phyloP scores from a whole-genome alignment of 371 early-diverging fungal genomes.

The Sanchytrium tribonematis region DNA sequence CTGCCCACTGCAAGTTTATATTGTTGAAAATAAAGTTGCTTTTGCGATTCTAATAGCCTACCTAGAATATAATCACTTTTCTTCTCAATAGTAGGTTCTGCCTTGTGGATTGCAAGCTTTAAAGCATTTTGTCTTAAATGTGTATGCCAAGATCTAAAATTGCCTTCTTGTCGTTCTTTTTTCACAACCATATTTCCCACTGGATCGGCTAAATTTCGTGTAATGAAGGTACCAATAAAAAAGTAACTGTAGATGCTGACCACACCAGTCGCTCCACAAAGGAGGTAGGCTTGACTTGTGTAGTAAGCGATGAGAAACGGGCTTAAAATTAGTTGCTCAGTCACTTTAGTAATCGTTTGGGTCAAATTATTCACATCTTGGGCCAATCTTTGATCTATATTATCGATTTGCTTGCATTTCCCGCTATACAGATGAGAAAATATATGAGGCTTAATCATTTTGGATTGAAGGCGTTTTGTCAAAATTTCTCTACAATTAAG shows the following conservation, averaged over 20 bases:
- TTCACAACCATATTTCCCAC: conserved; percentile 38
- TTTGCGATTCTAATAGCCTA: conserved; percentile 23
- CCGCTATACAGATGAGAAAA: no score
- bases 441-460: no score
- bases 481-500: no score
- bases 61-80: conserved; percentile 24
- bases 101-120: conserved; percentile 42
- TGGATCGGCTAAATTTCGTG: conserved; percentile 32
- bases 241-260: conserved; percentile 39
- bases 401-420: no score
- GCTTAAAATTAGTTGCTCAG: conserved; percentile 34
- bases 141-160: conserved; percentile 37
- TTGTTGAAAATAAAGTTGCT: conserved; percentile 26
- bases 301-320: conserved; percentile 37
- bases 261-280: conserved; percentile 40
- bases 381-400: conserved; percentile 53
- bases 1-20: conserved; percentile 33
- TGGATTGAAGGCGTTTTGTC: no score
- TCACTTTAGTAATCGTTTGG: conserved; percentile 23
- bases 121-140: conserved; percentile 40
- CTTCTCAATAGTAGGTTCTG: conserved; percentile 29
- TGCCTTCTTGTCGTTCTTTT: conserved; percentile 50
- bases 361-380: conserved; percentile 60
- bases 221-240: conserved; percentile 26
- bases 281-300: conserved; percentile 32